Evolutionary conservation across 768 basidiomycete species (phyloP).

Genomic region (Rubroboletus satanas): DNA sequence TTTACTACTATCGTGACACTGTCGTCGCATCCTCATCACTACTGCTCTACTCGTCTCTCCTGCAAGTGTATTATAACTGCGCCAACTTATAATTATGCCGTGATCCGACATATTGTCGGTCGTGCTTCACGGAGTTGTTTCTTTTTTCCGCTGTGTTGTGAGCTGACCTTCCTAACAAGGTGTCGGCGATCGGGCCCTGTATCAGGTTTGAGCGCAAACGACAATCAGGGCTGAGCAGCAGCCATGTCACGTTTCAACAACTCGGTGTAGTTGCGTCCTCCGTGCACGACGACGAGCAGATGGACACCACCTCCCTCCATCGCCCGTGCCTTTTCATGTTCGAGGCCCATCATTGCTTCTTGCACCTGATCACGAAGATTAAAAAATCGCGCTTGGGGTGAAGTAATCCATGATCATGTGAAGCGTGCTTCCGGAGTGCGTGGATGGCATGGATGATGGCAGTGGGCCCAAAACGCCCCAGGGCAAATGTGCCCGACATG

Average conservation of each 20-base stretch:
- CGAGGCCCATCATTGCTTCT: slow-evolving; percentile 12
- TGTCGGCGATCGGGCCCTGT: slow-evolving; percentile 10
- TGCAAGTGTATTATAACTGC: slow-evolving; percentile 18
- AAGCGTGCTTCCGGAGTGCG: neutral
- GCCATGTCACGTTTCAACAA: neutral
- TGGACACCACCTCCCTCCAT: slow-evolving; percentile 1
- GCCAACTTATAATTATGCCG: slow-evolving; percentile 10
- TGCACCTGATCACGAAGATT: slow-evolving; percentile 14
- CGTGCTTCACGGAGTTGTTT: slow-evolving; percentile 21
- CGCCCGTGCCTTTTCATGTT: slow-evolving; percentile 3
- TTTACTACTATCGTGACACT: slow-evolving; percentile 11
- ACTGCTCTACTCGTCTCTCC: slow-evolving; percentile 6
- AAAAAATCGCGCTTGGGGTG: slow-evolving; percentile 15
- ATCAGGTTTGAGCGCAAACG: neutral
- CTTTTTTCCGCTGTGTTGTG: slow-evolving; percentile 5
- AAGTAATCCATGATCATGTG: slow-evolving; percentile 7
- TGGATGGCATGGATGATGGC: slow-evolving; percentile 5
- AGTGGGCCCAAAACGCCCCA: slow-evolving; percentile 1
- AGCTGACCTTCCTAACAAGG: slow-evolving; percentile 19
- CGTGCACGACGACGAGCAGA: slow-evolving; percentile 8
- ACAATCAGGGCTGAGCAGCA: slow-evolving; percentile 15
- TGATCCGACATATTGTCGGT: slow-evolving; percentile 1
- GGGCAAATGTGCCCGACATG: slow-evolving; percentile 10
- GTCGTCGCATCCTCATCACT: slow-evolving; percentile 8
- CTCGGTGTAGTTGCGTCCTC: neutral